phyloP scores from a whole-genome alignment of 2,329 filamentous ascomycete genomes.

The Exophiala xenobiotica region DNA sequence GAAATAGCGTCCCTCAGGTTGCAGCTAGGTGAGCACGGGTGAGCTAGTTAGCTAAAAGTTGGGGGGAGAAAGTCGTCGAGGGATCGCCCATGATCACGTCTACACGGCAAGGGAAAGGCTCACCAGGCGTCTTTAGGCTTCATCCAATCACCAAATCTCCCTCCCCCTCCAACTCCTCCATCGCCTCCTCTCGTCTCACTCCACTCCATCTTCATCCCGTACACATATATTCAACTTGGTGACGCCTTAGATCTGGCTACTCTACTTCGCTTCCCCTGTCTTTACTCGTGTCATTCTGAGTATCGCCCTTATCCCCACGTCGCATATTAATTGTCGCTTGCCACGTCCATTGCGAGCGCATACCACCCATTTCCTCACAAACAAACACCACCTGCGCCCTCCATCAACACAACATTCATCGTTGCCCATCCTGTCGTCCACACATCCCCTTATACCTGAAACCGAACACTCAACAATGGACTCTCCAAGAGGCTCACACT shows the following conservation, averaged over 20 bases:
- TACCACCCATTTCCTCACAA: background rate
- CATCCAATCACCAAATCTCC: conserved; percentile 1
- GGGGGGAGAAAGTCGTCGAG: no score
- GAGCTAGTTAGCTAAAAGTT: no score
- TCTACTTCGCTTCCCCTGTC: background rate
- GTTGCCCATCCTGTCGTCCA: conserved; percentile 24
- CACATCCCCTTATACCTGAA: conserved; percentile 12
- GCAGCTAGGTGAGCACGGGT: background rate
- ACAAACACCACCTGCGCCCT: background rate
- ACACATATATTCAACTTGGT: conserved; percentile 9
- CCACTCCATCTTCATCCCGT: conserved; percentile 2
- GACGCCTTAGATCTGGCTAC: conserved; percentile 4
- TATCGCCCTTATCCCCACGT: background rate
- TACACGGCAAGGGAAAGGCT: background rate
- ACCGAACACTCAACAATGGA: conserved; percentile 25
- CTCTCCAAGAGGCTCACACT: conserved; percentile 20
- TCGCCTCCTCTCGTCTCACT: conserved; percentile 10
- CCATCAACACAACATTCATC: background rate
- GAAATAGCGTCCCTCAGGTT: conserved; percentile 14
- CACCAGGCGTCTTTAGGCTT: background rate
- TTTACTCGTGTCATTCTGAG: background rate
- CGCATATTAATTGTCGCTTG: background rate
- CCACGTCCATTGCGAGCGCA: background rate
- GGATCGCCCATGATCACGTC: background rate
- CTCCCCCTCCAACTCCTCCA: background rate